Percentiles rank a stretch among this genome's conserved stretches.
Conservation (phyloP, 345 rosid genomes). For the Passiflora organensis region DNA sequence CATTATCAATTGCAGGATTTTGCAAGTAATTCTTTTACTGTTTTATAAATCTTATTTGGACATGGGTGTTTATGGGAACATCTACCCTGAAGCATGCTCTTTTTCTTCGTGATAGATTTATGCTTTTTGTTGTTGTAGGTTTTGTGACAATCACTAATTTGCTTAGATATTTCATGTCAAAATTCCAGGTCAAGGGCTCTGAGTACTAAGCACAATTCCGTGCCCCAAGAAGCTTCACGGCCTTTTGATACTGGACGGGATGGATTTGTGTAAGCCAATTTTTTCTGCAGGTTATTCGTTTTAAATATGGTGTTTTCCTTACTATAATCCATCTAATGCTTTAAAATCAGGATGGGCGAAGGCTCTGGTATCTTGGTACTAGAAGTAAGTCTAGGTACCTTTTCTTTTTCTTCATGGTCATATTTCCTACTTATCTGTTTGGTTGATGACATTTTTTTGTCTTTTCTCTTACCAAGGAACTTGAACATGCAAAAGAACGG, state of each 20-base stretch:
- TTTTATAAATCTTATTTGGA: conserved; percentile 2
- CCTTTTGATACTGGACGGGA: conserved; percentile 91
- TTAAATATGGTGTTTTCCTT: neutral
- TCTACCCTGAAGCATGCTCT: neutral
- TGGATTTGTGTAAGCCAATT: conserved; percentile 86
- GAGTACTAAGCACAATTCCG: conserved; percentile 67
- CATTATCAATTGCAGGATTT: conserved; percentile 91
- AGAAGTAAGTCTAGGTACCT: conserved; percentile 53
- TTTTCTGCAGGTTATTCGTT: conserved; percentile 12
- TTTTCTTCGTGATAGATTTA: conserved; percentile 8
- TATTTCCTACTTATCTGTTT: neutral
- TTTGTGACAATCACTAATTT: neutral
- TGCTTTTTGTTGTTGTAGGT: neutral
- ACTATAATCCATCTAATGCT: conserved; percentile 15
- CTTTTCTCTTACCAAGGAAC: conserved; percentile 43
- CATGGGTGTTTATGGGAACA: neutral
- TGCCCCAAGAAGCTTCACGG: conserved; percentile 83
- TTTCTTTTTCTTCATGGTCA: conserved; percentile 1
- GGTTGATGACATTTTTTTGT: conserved; percentile 8
- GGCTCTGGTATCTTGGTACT: conserved; percentile 80
- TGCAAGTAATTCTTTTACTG: conserved; percentile 46
- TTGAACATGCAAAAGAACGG: conserved; percentile 84
- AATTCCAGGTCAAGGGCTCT: conserved; percentile 79
- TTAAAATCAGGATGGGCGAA: conserved; percentile 79
- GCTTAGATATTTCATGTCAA: conserved; percentile 11